Conservation (phyloP, 2,329 filamentous ascomycete species). For the Cladosporium sp. region DNA sequence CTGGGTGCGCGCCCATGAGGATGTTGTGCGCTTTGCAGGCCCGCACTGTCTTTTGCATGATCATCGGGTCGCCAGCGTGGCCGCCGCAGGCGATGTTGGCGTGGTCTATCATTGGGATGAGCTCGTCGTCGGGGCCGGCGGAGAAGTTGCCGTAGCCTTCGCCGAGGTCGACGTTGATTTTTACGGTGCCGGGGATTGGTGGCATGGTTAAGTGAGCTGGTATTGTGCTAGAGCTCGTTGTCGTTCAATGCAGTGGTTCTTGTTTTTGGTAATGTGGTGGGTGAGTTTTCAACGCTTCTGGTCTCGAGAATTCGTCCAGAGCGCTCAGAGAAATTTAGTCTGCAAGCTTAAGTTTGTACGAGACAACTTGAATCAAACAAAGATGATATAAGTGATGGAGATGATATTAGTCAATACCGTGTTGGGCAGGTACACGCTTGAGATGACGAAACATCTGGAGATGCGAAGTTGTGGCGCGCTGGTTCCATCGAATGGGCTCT, state of each 20-base stretch:
- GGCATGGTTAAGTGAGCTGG: slow-evolving; percentile 40
- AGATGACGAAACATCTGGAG: slow-evolving; percentile 5
- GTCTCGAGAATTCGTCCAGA: too few species aligned
- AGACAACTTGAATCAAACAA: too few species aligned
- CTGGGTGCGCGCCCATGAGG: slow-evolving; percentile 59
- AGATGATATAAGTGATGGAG: too few species aligned
- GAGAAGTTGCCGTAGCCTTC: slow-evolving; percentile 50
- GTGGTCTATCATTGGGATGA: slow-evolving; percentile 58
- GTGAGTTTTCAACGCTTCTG: too few species aligned
- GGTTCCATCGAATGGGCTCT: neutral
- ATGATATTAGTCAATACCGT: too few species aligned
- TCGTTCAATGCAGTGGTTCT: too few species aligned
- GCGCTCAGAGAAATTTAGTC: too few species aligned
- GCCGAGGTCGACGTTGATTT: slow-evolving; percentile 53
- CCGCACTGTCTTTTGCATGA: slow-evolving; percentile 58
- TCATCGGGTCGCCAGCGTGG: slow-evolving; percentile 53
- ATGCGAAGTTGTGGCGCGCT: neutral
- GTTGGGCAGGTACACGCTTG: too few species aligned
- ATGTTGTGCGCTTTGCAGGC: slow-evolving; percentile 56
- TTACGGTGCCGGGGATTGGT: slow-evolving; percentile 48
- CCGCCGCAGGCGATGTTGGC: slow-evolving; percentile 57
- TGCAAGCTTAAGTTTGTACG: too few species aligned
- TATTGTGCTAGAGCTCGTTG: too few species aligned
- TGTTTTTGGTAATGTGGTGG: too few species aligned
- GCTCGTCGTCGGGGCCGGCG: slow-evolving; percentile 55